Base-by-base conservation (phyloP, 2,329 filamentous ascomycete genomes). In the Pestalotiopsis sp. region DNA sequence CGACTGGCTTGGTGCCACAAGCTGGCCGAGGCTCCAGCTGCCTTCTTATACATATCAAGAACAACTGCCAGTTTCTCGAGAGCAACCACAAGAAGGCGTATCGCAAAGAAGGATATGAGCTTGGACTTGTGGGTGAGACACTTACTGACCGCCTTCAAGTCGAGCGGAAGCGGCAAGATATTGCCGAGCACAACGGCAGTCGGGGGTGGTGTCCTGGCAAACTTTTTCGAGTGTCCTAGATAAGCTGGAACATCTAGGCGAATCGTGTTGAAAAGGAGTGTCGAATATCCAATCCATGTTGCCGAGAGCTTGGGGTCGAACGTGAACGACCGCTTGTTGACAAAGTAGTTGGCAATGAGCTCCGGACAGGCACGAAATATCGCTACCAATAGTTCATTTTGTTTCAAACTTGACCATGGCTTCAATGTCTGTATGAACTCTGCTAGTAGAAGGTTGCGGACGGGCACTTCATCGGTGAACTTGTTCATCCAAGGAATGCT, bases 241-340 rank as follows among this genome's bases (percentile, higher is more conserved):
- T 87, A 88, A 31, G 83, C 77, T 2, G 95, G 95, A 2, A 97
- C 84, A 1, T 91, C 89, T 45, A 97, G 83, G 68, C 91, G 88
- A 61, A 98, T 90, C 1, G 91, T 89, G 70, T 92, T 92, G 79
- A 97, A 97, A 4, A 99, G 82, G 71, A 98, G 94, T 0, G 94
- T 90, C 0, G 94, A 94, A 77, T 97, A 97, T 57, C 95, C 95
- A 73, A 98, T 93, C 96, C 96, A 99, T 0, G 94, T 96, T 59
- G 94, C 91, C 3, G 94, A 96, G 4, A 97, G 86, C 77, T 97
- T 98, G 0, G 96, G 95, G 57, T 98, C 95, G 71, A 97, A 94
- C 0, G 91, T 89, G 75, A 98, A 96, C 67, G 91, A 89, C 70
- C 88, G 90, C 76, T 94, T 95, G 77, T 89, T 91, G 58, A 90